Conservation (phyloP, 768 basidiomycete species). For the Leccinellum albellum region DNA sequence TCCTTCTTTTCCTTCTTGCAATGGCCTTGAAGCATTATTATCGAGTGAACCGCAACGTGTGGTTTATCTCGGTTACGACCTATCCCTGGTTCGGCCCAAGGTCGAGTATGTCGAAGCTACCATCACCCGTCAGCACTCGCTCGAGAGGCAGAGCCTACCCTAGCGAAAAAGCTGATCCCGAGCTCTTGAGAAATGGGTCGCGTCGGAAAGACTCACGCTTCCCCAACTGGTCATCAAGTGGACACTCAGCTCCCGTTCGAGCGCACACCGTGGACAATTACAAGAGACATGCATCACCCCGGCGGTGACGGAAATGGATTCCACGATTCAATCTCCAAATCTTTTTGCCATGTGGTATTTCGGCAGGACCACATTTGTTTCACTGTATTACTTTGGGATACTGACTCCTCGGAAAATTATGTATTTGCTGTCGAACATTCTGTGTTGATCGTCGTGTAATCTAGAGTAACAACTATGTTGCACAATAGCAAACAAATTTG, state of each 20-base stretch:
- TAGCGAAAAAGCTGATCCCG: slow-evolving; percentile 27
- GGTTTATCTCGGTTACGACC: slow-evolving; percentile 65
- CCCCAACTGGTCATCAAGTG: slow-evolving; percentile 17
- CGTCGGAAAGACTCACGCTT: slow-evolving; percentile 18
- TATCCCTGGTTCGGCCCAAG: slow-evolving; percentile 67
- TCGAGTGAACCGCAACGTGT: slow-evolving; percentile 49
- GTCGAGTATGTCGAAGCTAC: slow-evolving; percentile 36
- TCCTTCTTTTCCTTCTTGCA: slow-evolving; percentile 43
- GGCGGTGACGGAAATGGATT: slow-evolving; percentile 36
- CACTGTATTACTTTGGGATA: slow-evolving; percentile 1
- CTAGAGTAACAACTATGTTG: slow-evolving; percentile 6
- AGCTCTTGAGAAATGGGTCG: slow-evolving; percentile 20
- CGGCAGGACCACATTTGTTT: slow-evolving; percentile 12
- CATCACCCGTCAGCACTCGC: slow-evolving; percentile 38
- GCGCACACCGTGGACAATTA: slow-evolving; percentile 35
- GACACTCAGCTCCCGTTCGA: slow-evolving; percentile 22
- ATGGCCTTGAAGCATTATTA: slow-evolving; percentile 43
- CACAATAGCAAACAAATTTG: neutral
- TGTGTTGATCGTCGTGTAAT: slow-evolving; percentile 8
- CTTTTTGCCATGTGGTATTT: slow-evolving; percentile 3
- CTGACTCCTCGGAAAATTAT: slow-evolving; percentile 4
- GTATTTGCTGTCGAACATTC: slow-evolving; percentile 7
- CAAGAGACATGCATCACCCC: slow-evolving; percentile 40
- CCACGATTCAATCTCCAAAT: slow-evolving; percentile 1
- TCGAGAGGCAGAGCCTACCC: slow-evolving; percentile 32